A percentile compares a stretch with the other conserved stretches of the same genome.
Evolutionary conservation across 2,329 filamentous ascomycete genomes (phyloP).

Genomic region (Ceratocystis huliohia): DNA sequence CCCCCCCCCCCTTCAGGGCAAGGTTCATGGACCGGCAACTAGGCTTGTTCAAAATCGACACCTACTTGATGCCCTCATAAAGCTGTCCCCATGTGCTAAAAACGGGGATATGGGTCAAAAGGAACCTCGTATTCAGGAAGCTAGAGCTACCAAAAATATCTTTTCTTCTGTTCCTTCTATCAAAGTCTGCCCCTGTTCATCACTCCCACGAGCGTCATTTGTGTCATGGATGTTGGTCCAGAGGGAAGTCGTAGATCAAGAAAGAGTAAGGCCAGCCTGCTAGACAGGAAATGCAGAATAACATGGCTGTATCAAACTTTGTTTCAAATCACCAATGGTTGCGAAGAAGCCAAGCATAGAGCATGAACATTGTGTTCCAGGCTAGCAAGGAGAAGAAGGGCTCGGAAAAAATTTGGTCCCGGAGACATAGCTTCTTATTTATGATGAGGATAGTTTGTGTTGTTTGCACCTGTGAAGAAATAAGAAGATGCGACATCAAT

Average conservation of each 20-base stretch:
- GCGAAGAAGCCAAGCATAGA: background rate
- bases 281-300: background rate
- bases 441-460: background rate
- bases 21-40: background rate
- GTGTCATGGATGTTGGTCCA: background rate
- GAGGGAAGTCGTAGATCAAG: background rate
- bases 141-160: slow-evolving; percentile 12
- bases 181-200: background rate
- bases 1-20: background rate
- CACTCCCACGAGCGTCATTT: slow-evolving; percentile 1
- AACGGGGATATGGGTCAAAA: background rate
- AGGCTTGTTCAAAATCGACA: background rate
- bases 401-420: background rate
- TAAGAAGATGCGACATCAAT: background rate
- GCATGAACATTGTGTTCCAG: background rate
- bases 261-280: background rate
- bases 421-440: background rate
- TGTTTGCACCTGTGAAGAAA: background rate
- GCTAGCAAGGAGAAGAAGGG: background rate
- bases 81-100: background rate
- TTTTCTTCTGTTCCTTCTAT: background rate
- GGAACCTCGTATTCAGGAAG: slow-evolving; percentile 4
- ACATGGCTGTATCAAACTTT: background rate
- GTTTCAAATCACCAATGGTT: background rate
- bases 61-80: background rate